These are phyloP conservation scores for Ophiostoma novo-ulmi DNA, from an alignment of 2,329 filamentous ascomycete genomes.

Conservation along the genomic window DNA sequence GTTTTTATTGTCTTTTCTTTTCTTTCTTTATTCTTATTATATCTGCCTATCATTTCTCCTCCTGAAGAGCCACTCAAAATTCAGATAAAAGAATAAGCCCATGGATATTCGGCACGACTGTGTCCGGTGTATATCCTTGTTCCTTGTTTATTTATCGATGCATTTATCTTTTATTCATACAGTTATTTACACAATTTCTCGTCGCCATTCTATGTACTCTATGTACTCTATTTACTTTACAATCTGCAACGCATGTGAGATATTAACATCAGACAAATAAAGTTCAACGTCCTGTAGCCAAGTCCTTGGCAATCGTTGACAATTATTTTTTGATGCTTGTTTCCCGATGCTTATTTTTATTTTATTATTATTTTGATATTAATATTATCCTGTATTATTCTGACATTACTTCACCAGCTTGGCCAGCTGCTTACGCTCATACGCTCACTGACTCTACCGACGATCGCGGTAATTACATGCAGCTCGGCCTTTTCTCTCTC, in stretches of 20 bases:
- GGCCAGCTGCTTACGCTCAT: not conserved
- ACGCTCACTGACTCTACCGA: not conserved
- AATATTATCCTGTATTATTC: not conserved
- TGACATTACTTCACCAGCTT: too few species aligned
- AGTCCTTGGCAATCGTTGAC: not conserved
- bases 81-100: not conserved
- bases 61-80: not conserved
- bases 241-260: not conserved
- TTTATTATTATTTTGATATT: not conserved
- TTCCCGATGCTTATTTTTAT: not conserved
- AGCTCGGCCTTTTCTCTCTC: not conserved
- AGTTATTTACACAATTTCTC: not conserved
- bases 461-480: not conserved
- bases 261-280: conserved; percentile 4
- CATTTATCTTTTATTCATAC: not conserved
- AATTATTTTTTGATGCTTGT: not conserved
- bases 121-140: not conserved
- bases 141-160: not conserved
- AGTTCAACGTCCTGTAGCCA: conserved; percentile 4
- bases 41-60: not conserved
- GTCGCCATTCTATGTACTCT: not conserved
- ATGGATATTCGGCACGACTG: not conserved
- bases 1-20: not conserved
- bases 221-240: not conserved
- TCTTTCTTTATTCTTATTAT: not conserved